Conservation (phyloP, 225 moss, liverwort and hornwort genomes). For the Lunularia cruciata region DNA sequence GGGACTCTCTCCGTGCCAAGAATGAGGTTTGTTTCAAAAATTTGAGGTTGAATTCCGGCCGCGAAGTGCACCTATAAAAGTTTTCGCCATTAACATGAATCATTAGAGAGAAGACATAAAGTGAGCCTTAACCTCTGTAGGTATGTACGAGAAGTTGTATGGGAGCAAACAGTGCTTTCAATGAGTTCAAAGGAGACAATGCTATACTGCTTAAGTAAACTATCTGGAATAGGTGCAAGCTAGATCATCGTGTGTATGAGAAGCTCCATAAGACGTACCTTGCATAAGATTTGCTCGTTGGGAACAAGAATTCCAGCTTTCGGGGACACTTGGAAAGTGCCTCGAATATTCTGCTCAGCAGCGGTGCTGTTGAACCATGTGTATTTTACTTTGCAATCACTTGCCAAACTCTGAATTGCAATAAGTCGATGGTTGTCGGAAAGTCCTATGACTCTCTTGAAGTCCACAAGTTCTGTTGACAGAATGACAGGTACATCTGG, state of each 20-base stretch:
- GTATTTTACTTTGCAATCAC: slow-evolving; percentile 56
- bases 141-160: no score
- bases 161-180: no score
- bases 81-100: no score
- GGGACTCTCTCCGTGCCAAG: slow-evolving; percentile 42
- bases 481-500: slow-evolving; percentile 66
- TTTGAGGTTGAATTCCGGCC: slow-evolving; percentile 72
- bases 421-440: slow-evolving; percentile 60
- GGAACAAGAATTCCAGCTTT: slow-evolving; percentile 64
- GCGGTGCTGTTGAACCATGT: slow-evolving; percentile 77
- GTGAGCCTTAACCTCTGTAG: no score
- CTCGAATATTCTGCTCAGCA: slow-evolving; percentile 65
- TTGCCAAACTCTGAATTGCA: slow-evolving; percentile 61
- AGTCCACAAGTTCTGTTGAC: slow-evolving; percentile 66
- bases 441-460: slow-evolving; percentile 62
- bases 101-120: no score
- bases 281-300: slow-evolving; percentile 69
- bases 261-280: slow-evolving; percentile 21
- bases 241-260: no score
- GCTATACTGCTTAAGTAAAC: no score
- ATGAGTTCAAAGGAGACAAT: no score
- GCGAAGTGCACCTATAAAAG: slow-evolving; percentile 58
- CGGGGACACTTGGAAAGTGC: slow-evolving; percentile 66
- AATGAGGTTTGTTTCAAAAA: slow-evolving; percentile 72
- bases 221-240: no score